Conservation (phyloP, 257 asterid species). For the Solanum megistacrolobum region DNA sequence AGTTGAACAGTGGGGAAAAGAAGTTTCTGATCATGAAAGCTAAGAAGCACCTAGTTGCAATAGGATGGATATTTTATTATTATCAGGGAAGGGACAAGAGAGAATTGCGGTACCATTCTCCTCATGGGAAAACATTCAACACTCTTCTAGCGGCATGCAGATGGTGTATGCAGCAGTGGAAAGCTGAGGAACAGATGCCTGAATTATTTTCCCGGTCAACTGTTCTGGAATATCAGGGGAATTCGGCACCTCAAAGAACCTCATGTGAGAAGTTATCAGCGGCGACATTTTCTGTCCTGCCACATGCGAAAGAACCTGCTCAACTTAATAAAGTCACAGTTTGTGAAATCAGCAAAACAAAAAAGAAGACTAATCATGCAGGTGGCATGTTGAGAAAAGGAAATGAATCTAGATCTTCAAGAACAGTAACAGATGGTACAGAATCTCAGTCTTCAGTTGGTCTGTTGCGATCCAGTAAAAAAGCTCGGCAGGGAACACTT, state of each 20-base stretch:
- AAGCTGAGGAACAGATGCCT: background rate
- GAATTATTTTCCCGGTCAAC: constrained; percentile 7
- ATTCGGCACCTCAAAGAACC: background rate
- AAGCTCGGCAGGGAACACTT: constrained; percentile 22
- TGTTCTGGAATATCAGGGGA: constrained; percentile 3
- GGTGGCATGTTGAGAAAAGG: constrained; percentile 23
- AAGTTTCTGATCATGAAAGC: constrained; percentile 11
- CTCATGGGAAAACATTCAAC: constrained; percentile 18
- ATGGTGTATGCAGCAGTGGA: constrained; percentile 10
- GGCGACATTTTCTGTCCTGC: constrained; percentile 1
- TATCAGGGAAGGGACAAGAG: background rate
- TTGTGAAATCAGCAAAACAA: constrained; percentile 1
- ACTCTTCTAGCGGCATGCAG: constrained; percentile 40
- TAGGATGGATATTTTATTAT: constrained; percentile 36
- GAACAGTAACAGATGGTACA: constrained; percentile 10
- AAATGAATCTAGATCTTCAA: constrained; percentile 9
- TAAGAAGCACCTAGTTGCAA: constrained; percentile 41
- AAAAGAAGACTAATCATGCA: constrained; percentile 19
- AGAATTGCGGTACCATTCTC: constrained; percentile 40
- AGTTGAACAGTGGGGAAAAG: background rate
- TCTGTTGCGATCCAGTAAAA: constrained; percentile 36
- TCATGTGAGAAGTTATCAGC: constrained; percentile 5
- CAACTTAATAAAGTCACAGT: constrained; percentile 11
- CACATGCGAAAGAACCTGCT: constrained; percentile 16
- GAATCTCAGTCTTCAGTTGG: constrained; percentile 25